Conservation (phyloP, 2,329 filamentous ascomycete genomes). For the Phoma herbarum region DNA sequence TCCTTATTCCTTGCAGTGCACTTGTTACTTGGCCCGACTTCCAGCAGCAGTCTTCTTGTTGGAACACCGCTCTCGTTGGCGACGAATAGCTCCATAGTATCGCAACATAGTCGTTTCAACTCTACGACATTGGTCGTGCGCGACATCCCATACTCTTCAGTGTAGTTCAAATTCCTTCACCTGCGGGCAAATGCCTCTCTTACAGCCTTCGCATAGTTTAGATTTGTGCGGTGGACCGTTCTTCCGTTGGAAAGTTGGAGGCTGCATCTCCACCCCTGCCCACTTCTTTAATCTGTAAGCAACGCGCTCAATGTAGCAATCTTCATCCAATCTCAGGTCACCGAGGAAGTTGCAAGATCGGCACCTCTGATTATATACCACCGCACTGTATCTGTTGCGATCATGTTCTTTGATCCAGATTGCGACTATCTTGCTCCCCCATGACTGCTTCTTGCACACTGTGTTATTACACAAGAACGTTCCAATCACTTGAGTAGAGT, state of each 20-base stretch:
- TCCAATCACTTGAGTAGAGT: constrained; percentile 3
- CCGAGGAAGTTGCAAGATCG: constrained; percentile 29
- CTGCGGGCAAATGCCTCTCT: not conserved
- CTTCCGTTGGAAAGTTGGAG: not conserved
- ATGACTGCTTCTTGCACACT: not conserved
- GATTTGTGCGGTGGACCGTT: constrained; percentile 3
- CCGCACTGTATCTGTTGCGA: not conserved
- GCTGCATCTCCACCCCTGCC: constrained; percentile 28
- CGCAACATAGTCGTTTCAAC: too few relatives aligned
- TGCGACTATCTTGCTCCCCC: constrained; percentile 2
- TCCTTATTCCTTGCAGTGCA: too few relatives aligned
- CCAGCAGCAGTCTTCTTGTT: too few relatives aligned
- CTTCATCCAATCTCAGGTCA: constrained; percentile 24
- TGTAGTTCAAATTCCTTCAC: not conserved
- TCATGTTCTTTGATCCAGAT: not conserved
- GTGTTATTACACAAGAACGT: not conserved
- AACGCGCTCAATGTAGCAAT: constrained; percentile 33
- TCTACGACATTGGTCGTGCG: too few relatives aligned
- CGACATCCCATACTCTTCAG: too few relatives aligned
- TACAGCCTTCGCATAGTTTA: constrained; percentile 2
- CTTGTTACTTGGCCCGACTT: too few relatives aligned
- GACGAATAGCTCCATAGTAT: too few relatives aligned
- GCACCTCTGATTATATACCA: constrained; percentile 18
- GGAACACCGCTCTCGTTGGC: too few relatives aligned
- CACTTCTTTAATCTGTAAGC: constrained; percentile 34